Evolutionary conservation across 352 stramenopile genomes (phyloP).

Genomic region (Globisporangium camurandrum): DNA sequence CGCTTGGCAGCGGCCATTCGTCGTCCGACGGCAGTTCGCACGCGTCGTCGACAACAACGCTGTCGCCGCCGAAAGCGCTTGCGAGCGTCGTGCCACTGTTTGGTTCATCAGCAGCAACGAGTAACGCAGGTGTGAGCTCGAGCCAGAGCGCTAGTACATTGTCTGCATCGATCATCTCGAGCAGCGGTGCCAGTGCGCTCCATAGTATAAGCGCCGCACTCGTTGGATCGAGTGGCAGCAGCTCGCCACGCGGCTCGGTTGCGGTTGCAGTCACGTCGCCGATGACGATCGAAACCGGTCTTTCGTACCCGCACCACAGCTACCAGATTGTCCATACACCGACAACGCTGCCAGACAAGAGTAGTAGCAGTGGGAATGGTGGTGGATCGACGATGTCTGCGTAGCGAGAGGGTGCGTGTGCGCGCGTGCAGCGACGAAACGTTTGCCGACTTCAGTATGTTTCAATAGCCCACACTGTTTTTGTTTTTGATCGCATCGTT

Average conservation of each 20-base stretch:
- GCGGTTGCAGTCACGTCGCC: background rate
- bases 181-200: background rate
- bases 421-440: no score
- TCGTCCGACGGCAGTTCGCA: slow-evolving; percentile 3
- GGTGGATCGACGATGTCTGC: slow-evolving; percentile 15
- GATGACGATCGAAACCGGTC: slow-evolving; percentile 15
- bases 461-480: no score
- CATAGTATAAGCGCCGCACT: background rate
- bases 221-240: slow-evolving; percentile 9
- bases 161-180: slow-evolving; percentile 8
- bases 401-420: no score
- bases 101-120: background rate
- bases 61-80: background rate
- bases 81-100: background rate
- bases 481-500: no score
- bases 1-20: slow-evolving; percentile 2
- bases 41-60: background rate
- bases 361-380: no score
- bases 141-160: no score
- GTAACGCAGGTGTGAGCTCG: no score
- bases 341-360: slow-evolving; percentile 55
- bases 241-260: background rate
- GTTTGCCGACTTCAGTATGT: no score
- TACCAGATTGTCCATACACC: slow-evolving; percentile 61
- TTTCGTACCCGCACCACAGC: slow-evolving; percentile 25